Evolutionary conservation across 1,284 basidiomycete genomes (phyloP).

Genomic region (Trametes polyzona): DNA sequence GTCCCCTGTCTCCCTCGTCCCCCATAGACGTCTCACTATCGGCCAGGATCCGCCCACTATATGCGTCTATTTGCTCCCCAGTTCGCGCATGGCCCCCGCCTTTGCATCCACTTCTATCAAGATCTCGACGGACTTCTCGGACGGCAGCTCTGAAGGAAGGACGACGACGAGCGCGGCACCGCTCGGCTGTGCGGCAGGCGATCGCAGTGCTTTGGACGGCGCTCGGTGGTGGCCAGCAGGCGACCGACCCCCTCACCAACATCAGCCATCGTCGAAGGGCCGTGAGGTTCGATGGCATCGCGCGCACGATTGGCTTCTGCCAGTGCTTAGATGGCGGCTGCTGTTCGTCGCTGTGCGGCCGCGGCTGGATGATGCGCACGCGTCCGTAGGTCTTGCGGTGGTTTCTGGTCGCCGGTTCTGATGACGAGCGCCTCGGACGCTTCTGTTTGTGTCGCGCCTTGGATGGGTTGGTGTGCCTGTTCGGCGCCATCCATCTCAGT

Average conservation of each 20-base stretch:
- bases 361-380: constrained; percentile 14
- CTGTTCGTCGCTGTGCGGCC: constrained; percentile 20
- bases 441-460: constrained; percentile 14
- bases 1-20: constrained; percentile 10
- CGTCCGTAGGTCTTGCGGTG: constrained; percentile 6
- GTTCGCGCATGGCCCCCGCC: no score
- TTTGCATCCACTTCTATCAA: constrained; percentile 9
- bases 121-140: constrained; percentile 12
- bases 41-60: constrained; percentile 21
- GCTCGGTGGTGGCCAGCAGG: constrained; percentile 5
- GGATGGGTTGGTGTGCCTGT: constrained; percentile 8
- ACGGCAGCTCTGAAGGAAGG: constrained; percentile 9
- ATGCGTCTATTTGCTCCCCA: constrained; percentile 22
- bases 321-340: constrained; percentile 11
- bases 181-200: constrained; percentile 17
- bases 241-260: not conserved
- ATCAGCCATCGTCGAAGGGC: constrained; percentile 8
- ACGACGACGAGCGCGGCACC: constrained; percentile 9
- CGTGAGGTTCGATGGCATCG: constrained; percentile 20
- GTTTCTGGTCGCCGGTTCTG: constrained; percentile 19
- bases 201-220: constrained; percentile 8
- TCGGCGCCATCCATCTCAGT: constrained; percentile 16
- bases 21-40: constrained; percentile 23
- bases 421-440: constrained; percentile 23
- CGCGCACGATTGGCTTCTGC: constrained; percentile 10